Conservation (phyloP, 192 early-diverging fungal species). For the Cetraspora pellucida region DNA sequence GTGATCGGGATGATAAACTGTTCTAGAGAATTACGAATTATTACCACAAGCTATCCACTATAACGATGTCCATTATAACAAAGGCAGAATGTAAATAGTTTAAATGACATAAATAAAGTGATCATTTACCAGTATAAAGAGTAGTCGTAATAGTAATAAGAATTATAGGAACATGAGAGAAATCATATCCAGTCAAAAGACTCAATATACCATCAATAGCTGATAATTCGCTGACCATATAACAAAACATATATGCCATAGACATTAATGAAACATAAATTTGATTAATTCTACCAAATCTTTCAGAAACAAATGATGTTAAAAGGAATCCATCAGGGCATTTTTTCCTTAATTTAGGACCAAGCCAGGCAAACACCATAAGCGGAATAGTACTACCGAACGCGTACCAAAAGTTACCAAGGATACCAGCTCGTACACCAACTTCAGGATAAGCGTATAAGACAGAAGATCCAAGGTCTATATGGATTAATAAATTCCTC, state of each 20-base stretch:
- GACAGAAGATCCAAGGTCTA: constrained; percentile 56
- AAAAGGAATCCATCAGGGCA: constrained; percentile 64
- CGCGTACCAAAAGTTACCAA: constrained; percentile 63
- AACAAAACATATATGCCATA: constrained; percentile 61
- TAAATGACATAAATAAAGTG: neutral
- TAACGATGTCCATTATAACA: too few species aligned
- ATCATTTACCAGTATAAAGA: constrained; percentile 50
- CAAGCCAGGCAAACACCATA: constrained; percentile 56
- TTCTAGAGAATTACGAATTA: too few species aligned
- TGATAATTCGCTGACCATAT: constrained; percentile 63
- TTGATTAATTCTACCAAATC: constrained; percentile 59
- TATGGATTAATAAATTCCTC: constrained; percentile 32
- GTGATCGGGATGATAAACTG: too few species aligned
- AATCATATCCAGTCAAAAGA: constrained; percentile 51
- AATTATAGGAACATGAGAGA: constrained; percentile 52
- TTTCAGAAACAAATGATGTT: constrained; percentile 58
- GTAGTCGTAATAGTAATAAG: constrained; percentile 59
- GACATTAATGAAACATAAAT: constrained; percentile 54
- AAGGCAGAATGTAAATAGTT: too few species aligned
- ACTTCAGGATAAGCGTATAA: constrained; percentile 61
- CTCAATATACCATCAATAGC: constrained; percentile 54
- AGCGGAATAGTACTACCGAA: constrained; percentile 57
- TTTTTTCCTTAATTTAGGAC: constrained; percentile 56
- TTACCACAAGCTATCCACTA: too few species aligned
- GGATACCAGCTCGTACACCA: constrained; percentile 56